These are phyloP conservation scores for Westerdykella aurantiaca DNA, from an alignment of 2,329 filamentous ascomycete genomes.

Conservation along the genomic window DNA sequence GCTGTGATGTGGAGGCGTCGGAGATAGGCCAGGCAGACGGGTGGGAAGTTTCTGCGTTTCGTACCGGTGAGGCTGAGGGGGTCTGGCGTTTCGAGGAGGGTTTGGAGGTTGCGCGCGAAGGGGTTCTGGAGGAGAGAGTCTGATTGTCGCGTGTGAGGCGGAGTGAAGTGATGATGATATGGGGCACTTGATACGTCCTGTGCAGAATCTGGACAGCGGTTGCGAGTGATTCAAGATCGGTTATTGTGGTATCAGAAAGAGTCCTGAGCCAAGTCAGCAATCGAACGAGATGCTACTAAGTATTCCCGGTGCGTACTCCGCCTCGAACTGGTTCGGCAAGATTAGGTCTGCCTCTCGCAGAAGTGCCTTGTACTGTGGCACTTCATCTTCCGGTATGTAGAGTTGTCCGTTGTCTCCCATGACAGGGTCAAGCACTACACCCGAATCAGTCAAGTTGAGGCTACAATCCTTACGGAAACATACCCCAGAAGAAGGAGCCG, in stretches of 20 bases:
- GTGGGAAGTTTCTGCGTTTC: conserved; percentile 13
- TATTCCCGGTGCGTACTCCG: conserved; percentile 59
- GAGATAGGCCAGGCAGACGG: conserved; percentile 2
- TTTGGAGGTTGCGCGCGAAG: conserved; percentile 30
- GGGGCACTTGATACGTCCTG: conserved; percentile 67
- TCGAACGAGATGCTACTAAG: neutral
- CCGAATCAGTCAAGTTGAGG: conserved; percentile 10
- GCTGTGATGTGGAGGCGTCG: neutral
- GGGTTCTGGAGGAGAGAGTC: conserved; percentile 26
- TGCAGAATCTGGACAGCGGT: conserved; percentile 74
- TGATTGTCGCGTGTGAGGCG: conserved; percentile 56
- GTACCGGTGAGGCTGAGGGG: conserved; percentile 11
- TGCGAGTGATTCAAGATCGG: conserved; percentile 65
- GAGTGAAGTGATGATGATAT: conserved; percentile 90
- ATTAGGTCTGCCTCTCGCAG: conserved; percentile 82
- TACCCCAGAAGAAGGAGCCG: conserved; percentile 83
- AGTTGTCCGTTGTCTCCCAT: conserved; percentile 95
- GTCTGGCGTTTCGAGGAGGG: conserved; percentile 15
- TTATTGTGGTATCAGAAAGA: conserved; percentile 78
- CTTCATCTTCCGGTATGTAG: conserved; percentile 86
- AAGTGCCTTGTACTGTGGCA: conserved; percentile 80
- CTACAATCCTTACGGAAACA: conserved; percentile 11
- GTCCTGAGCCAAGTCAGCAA: conserved; percentile 49
- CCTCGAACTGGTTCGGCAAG: conserved; percentile 94
- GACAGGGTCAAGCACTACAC: conserved; percentile 78